A percentile compares a stretch with the other conserved stretches of the same genome.
phyloP scores from a whole-genome alignment of 2,329 filamentous ascomycete genomes.

The Nigrospora sphaerica region DNA sequence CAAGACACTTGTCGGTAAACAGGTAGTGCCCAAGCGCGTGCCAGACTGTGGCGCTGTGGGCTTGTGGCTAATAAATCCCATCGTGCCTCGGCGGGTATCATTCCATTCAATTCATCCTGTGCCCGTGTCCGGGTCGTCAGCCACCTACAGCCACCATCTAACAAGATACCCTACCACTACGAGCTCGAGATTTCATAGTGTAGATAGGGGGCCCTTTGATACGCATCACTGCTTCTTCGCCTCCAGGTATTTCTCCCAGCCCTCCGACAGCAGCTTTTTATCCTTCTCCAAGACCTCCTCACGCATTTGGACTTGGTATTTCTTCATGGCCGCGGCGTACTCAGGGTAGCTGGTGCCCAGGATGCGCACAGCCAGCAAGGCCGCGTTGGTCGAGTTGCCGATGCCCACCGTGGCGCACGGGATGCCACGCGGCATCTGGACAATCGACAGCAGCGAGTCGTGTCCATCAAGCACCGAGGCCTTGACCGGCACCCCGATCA shows the following conservation, averaged over 20 bases:
- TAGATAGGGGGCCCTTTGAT: too few species aligned
- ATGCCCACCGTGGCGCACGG: slow-evolving; percentile 73
- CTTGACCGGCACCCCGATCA: slow-evolving; percentile 73
- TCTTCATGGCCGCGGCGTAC: slow-evolving; percentile 50
- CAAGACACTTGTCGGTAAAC: too few species aligned
- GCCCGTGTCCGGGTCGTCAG: too few species aligned
- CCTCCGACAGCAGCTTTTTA: slow-evolving; percentile 44
- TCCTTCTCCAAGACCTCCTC: slow-evolving; percentile 60
- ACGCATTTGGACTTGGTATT: slow-evolving; percentile 57
- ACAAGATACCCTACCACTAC: too few species aligned
- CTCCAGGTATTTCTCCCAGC: slow-evolving; percentile 47
- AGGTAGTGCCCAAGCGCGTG: too few species aligned
- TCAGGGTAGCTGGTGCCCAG: slow-evolving; percentile 50
- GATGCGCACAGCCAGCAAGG: slow-evolving; percentile 62
- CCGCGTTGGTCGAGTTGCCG: slow-evolving; percentile 74
- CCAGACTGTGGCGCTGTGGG: too few species aligned
- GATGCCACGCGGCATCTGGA: slow-evolving; percentile 69
- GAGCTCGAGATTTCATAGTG: too few species aligned
- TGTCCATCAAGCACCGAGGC: slow-evolving; percentile 65
- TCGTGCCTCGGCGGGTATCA: too few species aligned
- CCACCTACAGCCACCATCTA: too few species aligned
- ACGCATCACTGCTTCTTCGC: slow-evolving; percentile 14
- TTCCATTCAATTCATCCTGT: too few species aligned
- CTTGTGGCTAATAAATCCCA: too few species aligned
- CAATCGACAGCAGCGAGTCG: slow-evolving; percentile 65